Evolutionary conservation across 108 stramenopile species (phyloP).

Genomic region (Nannochloropsis gaditana): DNA sequence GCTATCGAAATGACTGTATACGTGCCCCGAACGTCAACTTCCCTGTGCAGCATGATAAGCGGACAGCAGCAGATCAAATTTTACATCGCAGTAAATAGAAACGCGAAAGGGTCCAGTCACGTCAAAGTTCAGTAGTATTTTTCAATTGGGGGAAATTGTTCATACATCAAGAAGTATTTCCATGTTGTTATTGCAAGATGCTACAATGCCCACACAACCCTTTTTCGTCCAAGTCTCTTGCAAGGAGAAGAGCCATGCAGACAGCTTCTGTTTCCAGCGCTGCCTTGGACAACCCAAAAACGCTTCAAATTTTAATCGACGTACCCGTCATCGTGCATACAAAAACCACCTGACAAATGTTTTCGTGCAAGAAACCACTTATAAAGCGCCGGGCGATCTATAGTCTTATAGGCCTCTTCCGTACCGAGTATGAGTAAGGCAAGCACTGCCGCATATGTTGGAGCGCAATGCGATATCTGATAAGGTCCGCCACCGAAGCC

Average conservation of each 20-base stretch:
- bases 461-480: constrained; percentile 87
- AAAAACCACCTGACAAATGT: constrained; percentile 62
- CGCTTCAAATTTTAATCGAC: neutral
- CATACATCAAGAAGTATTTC: too few relatives aligned
- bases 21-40: constrained; percentile 89
- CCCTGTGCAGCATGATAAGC: constrained; percentile 48
- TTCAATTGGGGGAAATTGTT: too few relatives aligned
- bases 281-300: too few relatives aligned
- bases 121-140: too few relatives aligned
- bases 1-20: constrained; percentile 78
- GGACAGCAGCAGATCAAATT: neutral
- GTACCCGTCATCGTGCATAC: constrained; percentile 85
- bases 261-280: too few relatives aligned
- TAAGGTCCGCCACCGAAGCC: constrained; percentile 91
- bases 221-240: too few relatives aligned
- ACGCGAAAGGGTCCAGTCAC: too few relatives aligned
- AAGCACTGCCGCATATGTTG: constrained; percentile 78
- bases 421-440: constrained; percentile 48
- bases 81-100: neutral
- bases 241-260: too few relatives aligned
- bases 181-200: too few relatives aligned
- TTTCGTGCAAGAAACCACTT: constrained; percentile 53
- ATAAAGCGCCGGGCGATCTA: constrained; percentile 54
- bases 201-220: too few relatives aligned
- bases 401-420: constrained; percentile 39